Conservation (phyloP, 208 protist genomes). For the Crithidia thermophila region DNA sequence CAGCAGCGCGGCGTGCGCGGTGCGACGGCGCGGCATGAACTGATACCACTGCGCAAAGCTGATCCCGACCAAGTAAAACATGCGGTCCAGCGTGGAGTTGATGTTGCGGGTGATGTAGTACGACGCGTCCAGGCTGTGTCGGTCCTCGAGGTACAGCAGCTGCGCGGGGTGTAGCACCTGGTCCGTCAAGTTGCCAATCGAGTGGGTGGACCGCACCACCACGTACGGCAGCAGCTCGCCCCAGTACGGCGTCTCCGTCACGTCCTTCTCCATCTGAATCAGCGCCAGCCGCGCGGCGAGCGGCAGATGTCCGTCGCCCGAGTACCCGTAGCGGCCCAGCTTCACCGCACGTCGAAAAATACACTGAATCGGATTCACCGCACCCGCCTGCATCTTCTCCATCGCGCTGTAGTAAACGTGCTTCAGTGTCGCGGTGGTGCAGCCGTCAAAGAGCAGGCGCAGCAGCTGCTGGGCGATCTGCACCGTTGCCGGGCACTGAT, state of each 20-base stretch:
- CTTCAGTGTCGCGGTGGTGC: conserved; percentile 28
- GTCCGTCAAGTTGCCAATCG: conserved; percentile 21
- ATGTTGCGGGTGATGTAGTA: conserved; percentile 86
- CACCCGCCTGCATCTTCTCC: conserved; percentile 51
- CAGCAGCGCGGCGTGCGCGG: conserved; percentile 28
- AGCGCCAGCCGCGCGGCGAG: conserved; percentile 66
- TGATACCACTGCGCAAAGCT: conserved; percentile 63
- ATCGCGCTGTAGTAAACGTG: conserved; percentile 42
- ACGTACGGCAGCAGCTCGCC: conserved; percentile 82
- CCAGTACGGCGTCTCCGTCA: conserved; percentile 66
- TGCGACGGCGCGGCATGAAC: conserved; percentile 53
- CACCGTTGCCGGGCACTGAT: conserved; percentile 96
- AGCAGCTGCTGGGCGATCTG: conserved; percentile 47
- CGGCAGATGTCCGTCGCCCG: conserved; percentile 41
- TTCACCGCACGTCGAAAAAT: conserved; percentile 85
- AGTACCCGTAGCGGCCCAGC: conserved; percentile 60
- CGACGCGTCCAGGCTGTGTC: conserved; percentile 48
- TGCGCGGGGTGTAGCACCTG: conserved; percentile 60
- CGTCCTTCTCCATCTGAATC: conserved; percentile 62
- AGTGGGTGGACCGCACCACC: conserved; percentile 41
- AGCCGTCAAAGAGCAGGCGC: conserved; percentile 55
- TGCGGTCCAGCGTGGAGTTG: conserved; percentile 76
- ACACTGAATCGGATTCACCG: conserved; percentile 52
- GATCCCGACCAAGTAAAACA: conserved; percentile 79
- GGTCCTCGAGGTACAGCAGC: conserved; percentile 42